A percentile compares a stretch with the other conserved stretches of the same genome.
Evolutionary conservation across 768 basidiomycete species (phyloP).

Genomic region (Exidia glandulosa): DNA sequence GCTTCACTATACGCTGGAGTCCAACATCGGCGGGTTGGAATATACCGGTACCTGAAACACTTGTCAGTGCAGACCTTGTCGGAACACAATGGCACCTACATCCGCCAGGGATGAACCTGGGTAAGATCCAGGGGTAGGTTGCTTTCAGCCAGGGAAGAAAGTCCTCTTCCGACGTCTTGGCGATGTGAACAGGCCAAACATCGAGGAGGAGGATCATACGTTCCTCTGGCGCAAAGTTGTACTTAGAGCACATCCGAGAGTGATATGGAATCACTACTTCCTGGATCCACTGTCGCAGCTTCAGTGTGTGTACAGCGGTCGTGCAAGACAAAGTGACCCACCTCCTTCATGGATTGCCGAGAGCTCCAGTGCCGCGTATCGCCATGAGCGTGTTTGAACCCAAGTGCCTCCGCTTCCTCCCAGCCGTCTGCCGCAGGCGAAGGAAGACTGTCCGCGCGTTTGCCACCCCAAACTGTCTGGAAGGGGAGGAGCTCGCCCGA

Average conservation of each 20-base stretch:
- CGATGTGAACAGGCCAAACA: constrained; percentile 18
- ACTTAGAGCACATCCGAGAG: neutral
- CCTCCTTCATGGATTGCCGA: too few species aligned
- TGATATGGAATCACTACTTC: neutral
- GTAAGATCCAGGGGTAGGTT: constrained; percentile 12
- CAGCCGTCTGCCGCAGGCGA: neutral
- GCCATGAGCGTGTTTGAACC: too few species aligned
- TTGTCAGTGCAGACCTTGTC: too few species aligned
- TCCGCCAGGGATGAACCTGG: constrained; percentile 18
- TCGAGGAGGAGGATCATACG: constrained; percentile 14
- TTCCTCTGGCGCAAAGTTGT: constrained; percentile 8
- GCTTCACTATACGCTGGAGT: constrained; percentile 17
- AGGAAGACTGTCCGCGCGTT: constrained; percentile 12
- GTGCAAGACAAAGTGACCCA: too few species aligned
- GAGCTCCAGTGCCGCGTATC: too few species aligned
- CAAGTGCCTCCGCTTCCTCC: too few species aligned
- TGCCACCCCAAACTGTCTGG: constrained; percentile 20
- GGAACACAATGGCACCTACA: constrained; percentile 4
- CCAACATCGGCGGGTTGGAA: constrained; percentile 21
- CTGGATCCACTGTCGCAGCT: too few species aligned
- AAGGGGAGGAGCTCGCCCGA: constrained; percentile 20
- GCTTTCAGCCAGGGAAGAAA: constrained; percentile 11
- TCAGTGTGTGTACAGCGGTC: too few species aligned
- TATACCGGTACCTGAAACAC: constrained; percentile 1
- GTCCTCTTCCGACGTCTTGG: constrained; percentile 4